A percentile compares a stretch with the other conserved stretches of the same genome.
Evolutionary conservation across 768 basidiomycete genomes (phyloP).

Genomic region (Rhodosporidiobolus sp.): DNA sequence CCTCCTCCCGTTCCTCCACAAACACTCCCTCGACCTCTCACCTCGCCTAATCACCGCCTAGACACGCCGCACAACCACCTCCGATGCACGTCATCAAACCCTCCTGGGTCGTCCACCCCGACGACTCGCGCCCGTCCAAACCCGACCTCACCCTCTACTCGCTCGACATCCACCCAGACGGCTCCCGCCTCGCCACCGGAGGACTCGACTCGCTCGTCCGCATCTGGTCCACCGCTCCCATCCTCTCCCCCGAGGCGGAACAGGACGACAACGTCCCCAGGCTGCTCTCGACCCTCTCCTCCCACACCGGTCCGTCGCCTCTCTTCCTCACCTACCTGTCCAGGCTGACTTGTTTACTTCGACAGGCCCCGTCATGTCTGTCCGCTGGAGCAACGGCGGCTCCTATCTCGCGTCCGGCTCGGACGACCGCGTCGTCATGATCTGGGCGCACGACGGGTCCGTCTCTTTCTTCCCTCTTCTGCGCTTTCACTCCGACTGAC

Average conservation of each 20-base stretch:
- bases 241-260: slow-evolving; percentile 67
- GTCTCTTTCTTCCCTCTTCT: slow-evolving; percentile 48
- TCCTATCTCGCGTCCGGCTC: slow-evolving; percentile 92
- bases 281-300: slow-evolving; percentile 80
- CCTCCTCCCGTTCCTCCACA: neutral
- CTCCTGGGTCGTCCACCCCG: slow-evolving; percentile 24
- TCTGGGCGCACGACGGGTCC: slow-evolving; percentile 96
- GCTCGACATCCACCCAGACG: slow-evolving; percentile 90
- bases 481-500: neutral
- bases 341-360: neutral
- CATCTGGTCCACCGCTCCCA: slow-evolving; percentile 95
- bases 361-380: slow-evolving; percentile 70
- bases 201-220: slow-evolving; percentile 95
- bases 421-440: slow-evolving; percentile 91
- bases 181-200: slow-evolving; percentile 93
- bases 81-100: slow-evolving; percentile 30
- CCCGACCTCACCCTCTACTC: slow-evolving; percentile 75
- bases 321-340: neutral
- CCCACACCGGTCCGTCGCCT: slow-evolving; percentile 69
- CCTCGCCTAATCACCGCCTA: neutral
- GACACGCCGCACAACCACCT: neutral
- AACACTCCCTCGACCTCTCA: neutral
- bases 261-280: slow-evolving; percentile 68
- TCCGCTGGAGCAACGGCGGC: slow-evolving; percentile 91
- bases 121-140: slow-evolving; percentile 16